Percentiles rank a stretch among this genome's conserved stretches.
These are phyloP conservation scores for Dictyostelium firmibasis DNA, from an alignment of 78 protist species.

Conservation along the genomic window DNA sequence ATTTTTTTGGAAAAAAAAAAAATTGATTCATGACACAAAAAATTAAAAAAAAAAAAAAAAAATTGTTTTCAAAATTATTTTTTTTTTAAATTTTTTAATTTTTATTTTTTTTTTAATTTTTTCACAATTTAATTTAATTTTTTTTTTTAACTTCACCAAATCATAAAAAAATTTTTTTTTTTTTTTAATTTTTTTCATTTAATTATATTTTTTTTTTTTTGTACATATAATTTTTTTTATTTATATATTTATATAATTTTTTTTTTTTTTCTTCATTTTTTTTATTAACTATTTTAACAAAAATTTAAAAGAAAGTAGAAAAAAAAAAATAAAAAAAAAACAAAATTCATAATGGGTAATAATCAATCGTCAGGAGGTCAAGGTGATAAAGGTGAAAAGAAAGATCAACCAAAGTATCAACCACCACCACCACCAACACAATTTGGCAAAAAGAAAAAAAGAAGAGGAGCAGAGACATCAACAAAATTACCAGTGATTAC, in stretches of 20 bases:
- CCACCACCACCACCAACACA: slow-evolving; percentile 94
- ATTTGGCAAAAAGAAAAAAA: slow-evolving; percentile 89
- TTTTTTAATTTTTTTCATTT: not conserved
- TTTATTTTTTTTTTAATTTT: too few species aligned
- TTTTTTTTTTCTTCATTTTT: not conserved
- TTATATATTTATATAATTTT: not conserved
- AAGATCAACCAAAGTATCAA: slow-evolving; percentile 75
- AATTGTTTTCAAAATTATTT: too few species aligned
- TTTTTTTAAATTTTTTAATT: too few species aligned
- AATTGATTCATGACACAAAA: too few species aligned
- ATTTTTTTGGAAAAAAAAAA: not conserved
- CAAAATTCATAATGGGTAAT: slow-evolving; percentile 28
- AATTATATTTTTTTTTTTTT: not conserved
- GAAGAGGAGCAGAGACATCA: slow-evolving; percentile 86
- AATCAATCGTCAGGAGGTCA: slow-evolving; percentile 11
- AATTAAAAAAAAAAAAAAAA: too few species aligned
- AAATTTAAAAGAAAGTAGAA: not conserved
- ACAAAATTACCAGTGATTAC: slow-evolving; percentile 86
- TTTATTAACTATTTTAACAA: not conserved
- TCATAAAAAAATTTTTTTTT: not conserved
- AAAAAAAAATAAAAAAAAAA: not conserved
- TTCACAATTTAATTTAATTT: not conserved
- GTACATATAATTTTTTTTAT: not conserved
- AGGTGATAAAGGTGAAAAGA: not conserved
- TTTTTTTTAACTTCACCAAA: not conserved